These are phyloP conservation scores for Trichoderma oligosporum DNA, from an alignment of 2,329 filamentous ascomycete species.

Conservation along the genomic window DNA sequence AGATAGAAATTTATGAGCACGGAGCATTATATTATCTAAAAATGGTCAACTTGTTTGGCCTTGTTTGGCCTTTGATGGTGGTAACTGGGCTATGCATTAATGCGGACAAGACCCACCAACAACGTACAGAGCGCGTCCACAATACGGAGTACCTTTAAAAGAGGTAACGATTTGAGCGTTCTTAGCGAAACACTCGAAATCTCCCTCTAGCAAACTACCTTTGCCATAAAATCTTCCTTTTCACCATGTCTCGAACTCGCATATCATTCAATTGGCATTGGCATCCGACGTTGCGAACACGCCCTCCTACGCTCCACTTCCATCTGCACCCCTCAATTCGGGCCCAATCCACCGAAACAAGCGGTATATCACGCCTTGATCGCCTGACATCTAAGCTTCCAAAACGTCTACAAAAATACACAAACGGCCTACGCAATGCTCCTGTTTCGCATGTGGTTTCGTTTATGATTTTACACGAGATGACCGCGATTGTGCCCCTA, in stretches of 20 bases:
- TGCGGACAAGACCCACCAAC: neutral
- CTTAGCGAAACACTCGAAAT: neutral
- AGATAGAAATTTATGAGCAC: neutral
- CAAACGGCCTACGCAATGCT: constrained; percentile 65
- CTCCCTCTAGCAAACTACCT: neutral
- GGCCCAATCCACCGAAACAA: constrained; percentile 29
- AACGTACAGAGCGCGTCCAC: neutral
- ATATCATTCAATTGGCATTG: constrained; percentile 27
- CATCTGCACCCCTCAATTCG: constrained; percentile 21
- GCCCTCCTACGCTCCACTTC: constrained; percentile 5
- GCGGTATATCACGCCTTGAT: constrained; percentile 35
- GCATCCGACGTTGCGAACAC: constrained; percentile 22
- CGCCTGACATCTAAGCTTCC: constrained; percentile 57
- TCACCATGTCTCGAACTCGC: constrained; percentile 28
- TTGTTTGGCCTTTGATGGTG: no score
- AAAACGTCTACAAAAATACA: constrained; percentile 63
- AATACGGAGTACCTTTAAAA: no score
- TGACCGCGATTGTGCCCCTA: constrained; percentile 81
- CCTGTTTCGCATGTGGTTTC: constrained; percentile 79
- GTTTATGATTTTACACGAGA: constrained; percentile 86
- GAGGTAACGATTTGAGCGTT: neutral
- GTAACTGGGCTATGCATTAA: no score
- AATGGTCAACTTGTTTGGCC: no score
- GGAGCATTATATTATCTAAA: no score
- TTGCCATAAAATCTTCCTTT: neutral